A percentile compares a stretch with the other conserved stretches of the same genome.
phyloP scores from a whole-genome alignment of 2,329 filamentous ascomycete genomes.

The Cercospora beticola region DNA sequence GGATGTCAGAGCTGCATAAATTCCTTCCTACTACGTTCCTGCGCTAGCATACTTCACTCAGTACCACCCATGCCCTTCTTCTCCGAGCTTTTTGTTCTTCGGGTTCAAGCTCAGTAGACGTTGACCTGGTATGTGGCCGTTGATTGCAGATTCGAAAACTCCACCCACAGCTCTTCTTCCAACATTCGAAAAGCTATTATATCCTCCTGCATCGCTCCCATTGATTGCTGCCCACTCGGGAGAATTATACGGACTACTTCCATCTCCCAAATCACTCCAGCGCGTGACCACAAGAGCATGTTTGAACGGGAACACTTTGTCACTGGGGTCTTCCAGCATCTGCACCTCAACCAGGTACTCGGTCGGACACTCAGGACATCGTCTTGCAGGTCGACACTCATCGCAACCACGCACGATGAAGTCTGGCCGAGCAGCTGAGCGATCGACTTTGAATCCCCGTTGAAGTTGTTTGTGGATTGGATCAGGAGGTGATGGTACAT shows the following conservation, averaged over 20 bases:
- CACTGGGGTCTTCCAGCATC: conserved; percentile 54
- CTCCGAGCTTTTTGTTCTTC: conserved; percentile 53
- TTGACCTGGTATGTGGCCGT: conserved; percentile 56
- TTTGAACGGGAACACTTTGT: conserved; percentile 53
- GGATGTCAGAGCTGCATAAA: not conserved
- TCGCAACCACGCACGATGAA: conserved; percentile 55
- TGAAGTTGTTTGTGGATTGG: conserved; percentile 46
- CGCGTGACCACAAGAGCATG: conserved; percentile 61
- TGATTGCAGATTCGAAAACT: conserved; percentile 58
- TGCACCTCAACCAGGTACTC: conserved; percentile 63
- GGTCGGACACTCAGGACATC: conserved; percentile 62
- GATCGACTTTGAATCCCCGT: conserved; percentile 40
- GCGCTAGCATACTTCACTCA: conserved; percentile 4
- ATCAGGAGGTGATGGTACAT: conserved; percentile 53
- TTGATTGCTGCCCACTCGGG: conserved; percentile 59
- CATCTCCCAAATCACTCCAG: conserved; percentile 62
- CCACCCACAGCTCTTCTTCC: conserved; percentile 58
- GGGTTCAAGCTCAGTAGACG: conserved; percentile 61
- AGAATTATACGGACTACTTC: conserved; percentile 48
- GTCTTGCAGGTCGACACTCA: conserved; percentile 58
- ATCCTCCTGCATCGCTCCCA: conserved; percentile 43
- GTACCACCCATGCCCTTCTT: conserved; percentile 57
- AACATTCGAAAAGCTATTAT: conserved; percentile 56
- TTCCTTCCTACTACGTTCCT: not conserved
- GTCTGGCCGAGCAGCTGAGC: conserved; percentile 40